These are phyloP conservation scores for Brassica hybrid DNA, from an alignment of 441 rosid genomes.

Conservation along the genomic window DNA sequence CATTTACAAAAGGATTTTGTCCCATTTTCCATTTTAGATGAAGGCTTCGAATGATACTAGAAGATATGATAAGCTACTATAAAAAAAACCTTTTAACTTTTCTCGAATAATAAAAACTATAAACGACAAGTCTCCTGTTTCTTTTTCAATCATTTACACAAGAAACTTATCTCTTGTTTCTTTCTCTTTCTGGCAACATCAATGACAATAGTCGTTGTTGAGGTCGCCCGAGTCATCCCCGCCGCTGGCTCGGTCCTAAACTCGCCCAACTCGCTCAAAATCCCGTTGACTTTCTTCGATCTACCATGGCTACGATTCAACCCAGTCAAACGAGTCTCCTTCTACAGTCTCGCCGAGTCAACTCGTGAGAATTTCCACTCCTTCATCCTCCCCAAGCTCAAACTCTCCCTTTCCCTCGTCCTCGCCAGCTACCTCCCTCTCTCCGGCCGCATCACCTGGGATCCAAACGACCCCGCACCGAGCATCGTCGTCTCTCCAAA, in stretches of 20 bases:
- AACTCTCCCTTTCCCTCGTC: conserved; percentile 7
- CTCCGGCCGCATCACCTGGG: no score
- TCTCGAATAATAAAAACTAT: not conserved
- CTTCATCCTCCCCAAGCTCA: conserved; percentile 32
- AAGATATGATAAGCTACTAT: not conserved
- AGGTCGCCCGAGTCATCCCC: conserved; percentile 27
- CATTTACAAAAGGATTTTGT: not conserved
- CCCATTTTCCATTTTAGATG: not conserved
- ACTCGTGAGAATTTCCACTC: conserved; percentile 32
- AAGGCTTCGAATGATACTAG: not conserved
- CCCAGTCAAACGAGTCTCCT: conserved; percentile 35
- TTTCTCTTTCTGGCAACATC: not conserved
- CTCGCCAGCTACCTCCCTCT: conserved; percentile 45
- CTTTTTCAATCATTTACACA: not conserved
- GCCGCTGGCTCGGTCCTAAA: not conserved
- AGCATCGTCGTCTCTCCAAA: no score
- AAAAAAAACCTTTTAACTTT: not conserved
- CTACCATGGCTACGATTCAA: conserved; percentile 28
- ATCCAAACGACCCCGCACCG: no score
- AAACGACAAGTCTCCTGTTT: not conserved
- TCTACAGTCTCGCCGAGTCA: conserved; percentile 36
- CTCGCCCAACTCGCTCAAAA: not conserved
- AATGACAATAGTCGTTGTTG: not conserved
- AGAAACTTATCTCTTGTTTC: not conserved
- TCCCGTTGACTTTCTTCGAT: conserved; percentile 42